These are phyloP conservation scores for Penicillium sp. DNA, from an alignment of 2,329 filamentous ascomycete species.

Conservation along the genomic window DNA sequence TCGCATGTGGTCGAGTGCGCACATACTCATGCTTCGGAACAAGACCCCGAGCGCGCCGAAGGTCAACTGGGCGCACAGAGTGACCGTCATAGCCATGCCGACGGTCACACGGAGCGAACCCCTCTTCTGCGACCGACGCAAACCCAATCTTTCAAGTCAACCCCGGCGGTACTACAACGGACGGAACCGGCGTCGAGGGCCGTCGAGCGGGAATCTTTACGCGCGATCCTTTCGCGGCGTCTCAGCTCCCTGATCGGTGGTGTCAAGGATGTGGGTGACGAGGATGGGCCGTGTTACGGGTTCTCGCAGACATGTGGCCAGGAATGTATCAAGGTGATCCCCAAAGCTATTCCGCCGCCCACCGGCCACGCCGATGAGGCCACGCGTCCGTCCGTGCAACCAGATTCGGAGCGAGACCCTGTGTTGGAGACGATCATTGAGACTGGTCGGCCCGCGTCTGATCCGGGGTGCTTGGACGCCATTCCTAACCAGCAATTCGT, in stretches of 20 bases:
- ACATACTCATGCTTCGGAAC: conserved; percentile 44
- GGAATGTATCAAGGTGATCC: conserved; percentile 56
- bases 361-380: conserved; percentile 14
- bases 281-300: conserved; percentile 60
- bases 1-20: conserved; percentile 52
- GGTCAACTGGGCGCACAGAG: conserved; percentile 22
- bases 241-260: conserved; percentile 53
- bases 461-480: conserved; percentile 17
- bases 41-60: conserved; percentile 35
- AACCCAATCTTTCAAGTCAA: conserved; percentile 22
- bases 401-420: conserved; percentile 13
- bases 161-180: conserved; percentile 20
- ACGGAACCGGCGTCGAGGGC: conserved; percentile 14
- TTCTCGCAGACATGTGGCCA: conserved; percentile 61
- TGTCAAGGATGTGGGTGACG: conserved; percentile 54
- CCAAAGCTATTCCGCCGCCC: conserved; percentile 7
- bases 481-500: conserved; percentile 9
- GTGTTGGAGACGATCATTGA: conserved; percentile 4
- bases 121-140: conserved; percentile 27
- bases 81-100: conserved; percentile 16
- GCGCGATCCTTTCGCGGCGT: conserved; percentile 36
- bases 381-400: conserved; percentile 15
- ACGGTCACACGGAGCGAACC: conserved; percentile 29
- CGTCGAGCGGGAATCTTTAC: conserved; percentile 32
- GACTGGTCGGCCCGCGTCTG: background rate